Evolutionary conservation across 768 basidiomycete species (phyloP), one percentile per base, ranked within the genome.

Genomic region (Phaffia australis): DNA sequence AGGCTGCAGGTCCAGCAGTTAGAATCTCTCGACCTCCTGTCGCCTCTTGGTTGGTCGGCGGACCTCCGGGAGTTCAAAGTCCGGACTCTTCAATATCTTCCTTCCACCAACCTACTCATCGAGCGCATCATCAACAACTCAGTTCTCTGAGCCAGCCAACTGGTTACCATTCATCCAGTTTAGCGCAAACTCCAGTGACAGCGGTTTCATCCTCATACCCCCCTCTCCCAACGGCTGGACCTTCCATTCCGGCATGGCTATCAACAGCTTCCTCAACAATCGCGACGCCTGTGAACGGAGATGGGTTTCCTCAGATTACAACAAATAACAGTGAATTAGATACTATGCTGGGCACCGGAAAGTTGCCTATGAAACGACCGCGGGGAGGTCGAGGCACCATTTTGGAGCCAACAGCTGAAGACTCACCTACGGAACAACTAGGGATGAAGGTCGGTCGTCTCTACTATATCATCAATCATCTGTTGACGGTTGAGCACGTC

Each of bases 291-390:
- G 15, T 42, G 15, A 58, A 65, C 9, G 64, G 60, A 46, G 35
- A 42, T 11, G 35, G 35, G 6, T 42, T 42, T 11, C 35, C 35
- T 42, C 35, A 42, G 11, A 11, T 42, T 42, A 42, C 35, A 42
- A 42, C 35, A 42, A 42, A 42, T 11, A 42, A 42, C 11, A 42
- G 35, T 42, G 35, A 42, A 42, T 42, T 42, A 11, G 35, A 42
- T 5, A 42, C 4, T 11, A 42, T 42, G 4, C 4, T 42, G 35
- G 56, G 56, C 9, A 23, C 60, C 4, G 64, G 58, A 19, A 59
- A 59, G 51, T 58, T 58, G 16, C 64, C 64, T 11, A 65, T 65
- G 64, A 65, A 65, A 21, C 64, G 64, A 21, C 57, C 58, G 46
- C 46, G 64, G 51, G 64, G 64, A 27, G 35, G 35, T 42, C 35